phyloP scores from a whole-genome alignment of 495 filamentous ascomycete genomes.

The Aspergillus olivimuriae region DNA sequence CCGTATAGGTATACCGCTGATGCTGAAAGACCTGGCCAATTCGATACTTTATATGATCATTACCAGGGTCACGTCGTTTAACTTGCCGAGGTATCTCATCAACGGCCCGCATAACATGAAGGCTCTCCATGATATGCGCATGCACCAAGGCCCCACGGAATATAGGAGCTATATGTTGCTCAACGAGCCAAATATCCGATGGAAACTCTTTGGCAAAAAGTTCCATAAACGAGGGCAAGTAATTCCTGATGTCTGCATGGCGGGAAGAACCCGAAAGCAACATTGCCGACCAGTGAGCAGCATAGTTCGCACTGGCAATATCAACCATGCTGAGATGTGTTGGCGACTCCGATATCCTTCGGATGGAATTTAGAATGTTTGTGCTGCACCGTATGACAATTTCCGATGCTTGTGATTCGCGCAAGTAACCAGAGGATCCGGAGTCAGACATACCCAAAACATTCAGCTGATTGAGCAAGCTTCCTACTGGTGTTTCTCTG shows the following conservation, averaged over 20 bases:
- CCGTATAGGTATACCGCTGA: conserved; percentile 70
- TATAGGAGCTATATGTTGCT: conserved; percentile 58
- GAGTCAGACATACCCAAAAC: conserved; percentile 52
- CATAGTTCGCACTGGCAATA: conserved; percentile 65
- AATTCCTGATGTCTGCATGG: conserved; percentile 50
- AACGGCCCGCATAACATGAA: conserved; percentile 52
- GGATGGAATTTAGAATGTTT: conserved; percentile 67
- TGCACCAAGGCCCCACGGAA: conserved; percentile 36
- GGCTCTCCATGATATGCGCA: conserved; percentile 42
- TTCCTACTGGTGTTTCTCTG: conserved; percentile 53
- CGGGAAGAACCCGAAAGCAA: conserved; percentile 46
- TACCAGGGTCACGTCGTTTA: conserved; percentile 33
- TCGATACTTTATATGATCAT: conserved; percentile 52
- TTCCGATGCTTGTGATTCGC: conserved; percentile 51
- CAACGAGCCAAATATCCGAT: conserved; percentile 58
- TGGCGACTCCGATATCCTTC: conserved; percentile 29
- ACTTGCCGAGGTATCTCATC: conserved; percentile 56
- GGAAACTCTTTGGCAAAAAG: conserved; percentile 57
- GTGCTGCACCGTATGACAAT: conserved; percentile 71
- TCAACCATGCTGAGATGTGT: conserved; percentile 33
- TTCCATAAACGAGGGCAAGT: conserved; percentile 61
- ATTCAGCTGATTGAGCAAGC: conserved; percentile 53
- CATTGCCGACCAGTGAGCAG: conserved; percentile 71
- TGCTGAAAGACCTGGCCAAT: conserved; percentile 85
- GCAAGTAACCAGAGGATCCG: conserved; percentile 52